A percentile compares a stretch with the other conserved stretches of the same genome.
Conservation (phyloP, 805 yeast species). For the Candida alai region DNA sequence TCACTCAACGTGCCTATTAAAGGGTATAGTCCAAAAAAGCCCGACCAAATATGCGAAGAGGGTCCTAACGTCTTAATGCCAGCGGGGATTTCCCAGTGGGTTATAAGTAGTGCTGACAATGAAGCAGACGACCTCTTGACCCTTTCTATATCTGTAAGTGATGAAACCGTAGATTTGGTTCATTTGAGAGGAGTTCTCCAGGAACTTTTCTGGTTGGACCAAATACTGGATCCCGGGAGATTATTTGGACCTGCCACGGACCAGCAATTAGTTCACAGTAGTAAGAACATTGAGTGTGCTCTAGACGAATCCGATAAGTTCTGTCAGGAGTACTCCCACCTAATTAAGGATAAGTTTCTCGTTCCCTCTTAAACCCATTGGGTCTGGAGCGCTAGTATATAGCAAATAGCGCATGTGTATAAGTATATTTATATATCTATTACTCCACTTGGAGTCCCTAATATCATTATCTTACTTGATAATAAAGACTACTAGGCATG, state of each 20-base stretch:
- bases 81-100: conserved; percentile 30
- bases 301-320: too few species aligned
- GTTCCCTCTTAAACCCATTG: too few species aligned
- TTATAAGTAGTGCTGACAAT: conserved; percentile 8
- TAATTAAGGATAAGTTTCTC: too few species aligned
- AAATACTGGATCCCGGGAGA: background rate
- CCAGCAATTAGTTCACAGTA: conserved; percentile 15
- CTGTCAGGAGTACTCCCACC: too few species aligned
- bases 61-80: conserved; percentile 27
- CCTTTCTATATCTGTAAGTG: conserved; percentile 32
- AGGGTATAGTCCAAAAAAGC: conserved; percentile 22
- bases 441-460: too few species aligned
- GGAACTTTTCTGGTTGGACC: too few species aligned
- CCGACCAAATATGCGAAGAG: conserved; percentile 18
- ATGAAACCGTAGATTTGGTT: conserved; percentile 29
- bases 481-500: too few species aligned
- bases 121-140: conserved; percentile 23
- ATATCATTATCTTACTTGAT: too few species aligned
- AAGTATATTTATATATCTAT: too few species aligned
- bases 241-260: background rate
- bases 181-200: conserved; percentile 31
- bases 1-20: conserved; percentile 28
- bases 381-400: too few species aligned
- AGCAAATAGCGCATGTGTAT: too few species aligned
- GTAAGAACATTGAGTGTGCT: conserved; percentile 28